A percentile compares a stretch with the other conserved stretches of the same genome.
Conservation (phyloP, 1,284 basidiomycete species). For the Fomitopsis schrenkii region DNA sequence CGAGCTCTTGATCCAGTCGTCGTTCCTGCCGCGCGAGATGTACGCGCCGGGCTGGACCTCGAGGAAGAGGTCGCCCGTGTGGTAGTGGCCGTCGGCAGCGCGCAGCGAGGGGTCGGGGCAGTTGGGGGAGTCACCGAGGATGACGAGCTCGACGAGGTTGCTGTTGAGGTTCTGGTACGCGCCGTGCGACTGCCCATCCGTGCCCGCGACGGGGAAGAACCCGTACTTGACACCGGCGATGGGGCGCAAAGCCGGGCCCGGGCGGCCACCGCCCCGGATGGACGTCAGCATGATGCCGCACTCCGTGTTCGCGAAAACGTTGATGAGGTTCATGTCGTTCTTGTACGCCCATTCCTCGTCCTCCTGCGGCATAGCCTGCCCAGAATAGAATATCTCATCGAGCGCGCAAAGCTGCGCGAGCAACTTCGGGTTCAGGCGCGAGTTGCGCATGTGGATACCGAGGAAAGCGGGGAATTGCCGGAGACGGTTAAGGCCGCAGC, state of each 20-base stretch:
- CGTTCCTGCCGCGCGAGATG: slow-evolving; percentile 59
- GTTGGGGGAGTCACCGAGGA: slow-evolving; percentile 57
- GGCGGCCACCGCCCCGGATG: slow-evolving; percentile 38
- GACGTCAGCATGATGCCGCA: slow-evolving; percentile 63
- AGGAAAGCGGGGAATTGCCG: slow-evolving; percentile 70
- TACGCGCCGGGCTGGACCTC: slow-evolving; percentile 51
- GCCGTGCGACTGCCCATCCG: background rate
- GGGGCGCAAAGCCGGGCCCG: slow-evolving; percentile 25
- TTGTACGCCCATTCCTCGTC: slow-evolving; percentile 62
- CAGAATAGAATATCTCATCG: slow-evolving; percentile 59
- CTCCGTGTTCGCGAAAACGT: slow-evolving; percentile 72
- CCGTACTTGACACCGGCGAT: slow-evolving; percentile 26
- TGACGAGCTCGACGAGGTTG: slow-evolving; percentile 58
- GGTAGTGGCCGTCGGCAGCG: slow-evolving; percentile 58
- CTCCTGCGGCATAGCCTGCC: slow-evolving; percentile 56
- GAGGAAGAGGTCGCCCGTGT: slow-evolving; percentile 71
- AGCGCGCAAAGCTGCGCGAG: slow-evolving; percentile 48
- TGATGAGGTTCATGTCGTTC: slow-evolving; percentile 55
- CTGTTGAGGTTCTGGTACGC: slow-evolving; percentile 44
- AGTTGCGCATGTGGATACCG: slow-evolving; percentile 51
- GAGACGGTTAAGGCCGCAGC: slow-evolving; percentile 62
- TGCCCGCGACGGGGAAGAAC: slow-evolving; percentile 46
- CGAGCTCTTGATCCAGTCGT: slow-evolving; percentile 77
- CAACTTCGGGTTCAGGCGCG: slow-evolving; percentile 55
- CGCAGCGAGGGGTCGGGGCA: slow-evolving; percentile 59